Conservation (phyloP, 352 stramenopile genomes). For the Globisporangium yorkense region DNA sequence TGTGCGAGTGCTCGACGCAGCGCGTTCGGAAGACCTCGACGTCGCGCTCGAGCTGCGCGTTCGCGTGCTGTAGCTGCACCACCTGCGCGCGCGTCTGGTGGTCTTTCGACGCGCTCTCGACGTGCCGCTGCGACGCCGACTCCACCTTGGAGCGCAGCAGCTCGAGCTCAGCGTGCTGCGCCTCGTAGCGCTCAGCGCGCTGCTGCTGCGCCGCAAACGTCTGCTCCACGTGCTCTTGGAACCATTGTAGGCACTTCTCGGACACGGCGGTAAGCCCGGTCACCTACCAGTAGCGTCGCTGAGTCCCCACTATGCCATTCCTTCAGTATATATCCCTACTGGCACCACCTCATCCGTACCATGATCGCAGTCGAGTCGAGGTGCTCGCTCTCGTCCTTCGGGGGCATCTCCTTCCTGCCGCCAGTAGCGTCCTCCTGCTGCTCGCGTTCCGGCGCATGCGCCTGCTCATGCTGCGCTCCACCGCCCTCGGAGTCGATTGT, state of each 20-base stretch:
- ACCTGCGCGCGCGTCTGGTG: conserved; percentile 11
- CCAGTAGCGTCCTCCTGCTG: background rate
- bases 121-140: conserved; percentile 16
- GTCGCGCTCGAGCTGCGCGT: conserved; percentile 17
- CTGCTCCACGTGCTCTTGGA: conserved; percentile 43
- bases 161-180: conserved; percentile 36
- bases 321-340: conserved; percentile 1
- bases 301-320: too few species aligned
- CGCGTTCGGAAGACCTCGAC: conserved; percentile 11
- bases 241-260: conserved; percentile 46
- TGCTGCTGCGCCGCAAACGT: conserved; percentile 39
- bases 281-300: conserved; percentile 18
- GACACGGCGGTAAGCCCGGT: conserved; percentile 35
- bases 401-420: background rate
- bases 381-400: background rate
- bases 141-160: conserved; percentile 17
- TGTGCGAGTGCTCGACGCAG: conserved; percentile 18
- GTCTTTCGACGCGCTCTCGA: conserved; percentile 6
- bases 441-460: background rate
- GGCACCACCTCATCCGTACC: conserved; percentile 3
- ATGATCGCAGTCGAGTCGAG: conserved; percentile 6
- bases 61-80: conserved; percentile 8
- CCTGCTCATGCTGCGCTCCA: background rate
- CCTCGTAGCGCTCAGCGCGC: conserved; percentile 38
- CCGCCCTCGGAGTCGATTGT: conserved; percentile 22